Conservation (phyloP, 345 rosid species). For the Sisymbrium irio region DNA sequence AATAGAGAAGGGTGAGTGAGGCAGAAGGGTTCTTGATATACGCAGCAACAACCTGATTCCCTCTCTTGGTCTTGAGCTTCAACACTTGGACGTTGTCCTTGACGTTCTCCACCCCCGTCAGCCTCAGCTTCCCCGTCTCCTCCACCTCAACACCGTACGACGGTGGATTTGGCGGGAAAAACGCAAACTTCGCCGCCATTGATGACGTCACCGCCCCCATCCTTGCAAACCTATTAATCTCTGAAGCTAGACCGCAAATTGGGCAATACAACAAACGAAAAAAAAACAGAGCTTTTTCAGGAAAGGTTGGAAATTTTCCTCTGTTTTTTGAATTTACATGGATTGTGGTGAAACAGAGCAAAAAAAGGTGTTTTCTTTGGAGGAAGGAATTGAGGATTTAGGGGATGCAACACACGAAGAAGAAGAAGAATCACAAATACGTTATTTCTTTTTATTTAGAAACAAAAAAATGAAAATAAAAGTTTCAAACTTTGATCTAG, state of each 20-base stretch:
- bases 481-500: slow-evolving; percentile 26
- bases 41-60: slow-evolving; percentile 78
- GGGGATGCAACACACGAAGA: neutral
- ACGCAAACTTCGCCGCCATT: slow-evolving; percentile 92
- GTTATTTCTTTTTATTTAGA: neutral
- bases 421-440: neutral
- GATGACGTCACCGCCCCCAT: slow-evolving; percentile 97
- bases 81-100: slow-evolving; percentile 69
- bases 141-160: slow-evolving; percentile 59
- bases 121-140: slow-evolving; percentile 50
- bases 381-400: neutral
- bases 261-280: too few relatives aligned
- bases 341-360: neutral
- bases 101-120: slow-evolving; percentile 48
- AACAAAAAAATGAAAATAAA: neutral
- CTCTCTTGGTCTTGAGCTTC: slow-evolving; percentile 69
- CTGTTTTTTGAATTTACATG: neutral
- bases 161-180: slow-evolving; percentile 91
- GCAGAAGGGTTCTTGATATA: slow-evolving; percentile 77
- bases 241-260: neutral
- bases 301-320: neutral
- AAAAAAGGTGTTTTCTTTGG: neutral
- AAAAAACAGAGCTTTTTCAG: neutral
- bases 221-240: neutral
- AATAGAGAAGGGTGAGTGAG: slow-evolving; percentile 69